A percentile compares a stretch with the other conserved stretches of the same genome.
These are phyloP conservation scores for Claviceps africana DNA, from an alignment of 2,329 filamentous ascomycete genomes.

Conservation along the genomic window DNA sequence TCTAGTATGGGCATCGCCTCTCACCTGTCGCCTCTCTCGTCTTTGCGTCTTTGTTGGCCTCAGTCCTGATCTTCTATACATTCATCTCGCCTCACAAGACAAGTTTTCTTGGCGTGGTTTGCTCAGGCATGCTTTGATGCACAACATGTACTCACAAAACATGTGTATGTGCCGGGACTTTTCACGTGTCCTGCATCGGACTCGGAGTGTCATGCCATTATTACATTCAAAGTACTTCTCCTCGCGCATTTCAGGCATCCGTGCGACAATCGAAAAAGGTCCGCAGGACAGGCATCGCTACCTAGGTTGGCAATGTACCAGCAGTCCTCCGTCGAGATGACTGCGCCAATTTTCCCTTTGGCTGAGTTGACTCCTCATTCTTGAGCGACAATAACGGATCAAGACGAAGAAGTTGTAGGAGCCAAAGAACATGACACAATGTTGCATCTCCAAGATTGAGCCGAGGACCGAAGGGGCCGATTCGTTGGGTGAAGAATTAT, in stretches of 20 bases:
- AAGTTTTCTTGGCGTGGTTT: not conserved
- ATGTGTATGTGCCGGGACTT: not conserved
- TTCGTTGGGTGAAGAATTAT: not conserved
- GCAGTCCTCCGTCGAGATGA: not conserved
- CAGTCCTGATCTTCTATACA: not conserved
- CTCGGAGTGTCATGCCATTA: not conserved
- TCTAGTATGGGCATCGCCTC: too few species aligned
- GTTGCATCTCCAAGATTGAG: not conserved
- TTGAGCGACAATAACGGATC: not conserved
- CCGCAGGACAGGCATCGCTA: not conserved
- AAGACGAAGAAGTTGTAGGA: not conserved
- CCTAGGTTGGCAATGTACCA: not conserved
- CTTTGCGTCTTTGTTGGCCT: not conserved
- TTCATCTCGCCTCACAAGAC: not conserved
- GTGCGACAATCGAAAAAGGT: not conserved
- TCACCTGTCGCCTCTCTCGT: not conserved
- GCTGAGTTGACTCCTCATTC: not conserved
- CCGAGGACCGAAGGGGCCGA: not conserved
- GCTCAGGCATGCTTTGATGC: not conserved
- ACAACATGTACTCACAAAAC: not conserved
- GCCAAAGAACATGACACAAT: not conserved
- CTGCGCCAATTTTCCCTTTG: not conserved
- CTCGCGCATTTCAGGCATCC: too few species aligned
- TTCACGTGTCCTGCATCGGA: not conserved
- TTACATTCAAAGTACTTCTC: too few species aligned